Base-by-base conservation (phyloP, 2,329 filamentous ascomycete species). In the Stachybotrys chartarum region DNA sequence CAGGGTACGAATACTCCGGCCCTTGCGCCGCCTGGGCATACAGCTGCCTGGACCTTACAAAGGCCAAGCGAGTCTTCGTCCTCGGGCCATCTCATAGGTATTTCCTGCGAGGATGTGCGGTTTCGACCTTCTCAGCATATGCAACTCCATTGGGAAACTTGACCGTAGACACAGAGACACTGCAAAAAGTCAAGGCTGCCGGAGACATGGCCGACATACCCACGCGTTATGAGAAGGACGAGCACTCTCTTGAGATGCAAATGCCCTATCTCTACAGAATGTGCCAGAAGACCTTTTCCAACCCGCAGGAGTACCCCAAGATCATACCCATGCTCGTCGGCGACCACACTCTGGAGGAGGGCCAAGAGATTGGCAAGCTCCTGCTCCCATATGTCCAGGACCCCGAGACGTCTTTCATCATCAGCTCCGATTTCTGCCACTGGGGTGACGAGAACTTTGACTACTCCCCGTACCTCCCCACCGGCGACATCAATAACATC, bases 221-320 rank as follows among this genome's bases (percentile, higher is more conserved):
- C 1, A 72, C 70, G 17, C 65, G 75, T 5, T 77, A 84, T 6
- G 94, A 99, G 65, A 82, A 91, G 58, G 80, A 82, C 6, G 94
- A 99, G 72, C 94, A 99, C 72, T 96, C 90, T 53, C 81, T 97
- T 1, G 94, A 99, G 75, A 96, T 99, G 88, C 94, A 99, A 63
- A 79, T 97, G 8, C 93, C 94, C 0, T 97, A 95, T 66, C 87
- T 97, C 59, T 92, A 91, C 77, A 91, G 92, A 67, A 84, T 89
- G 54, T 78, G 85, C 3, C 65, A 79, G 52, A 73, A 78, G 56
- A 78, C 76, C 0, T 80, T 82, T 58, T 72, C 71, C 1, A 72
- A 76, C 0, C 66, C 73, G 0, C 72, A 80, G 1, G 66, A 79
- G 5, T 90, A 88, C 62, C 91, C 93, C 0, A 81, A 80, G 7